Evolutionary conservation across 345 rosid genomes (phyloP).

Genomic region (Citrus hindsii): DNA sequence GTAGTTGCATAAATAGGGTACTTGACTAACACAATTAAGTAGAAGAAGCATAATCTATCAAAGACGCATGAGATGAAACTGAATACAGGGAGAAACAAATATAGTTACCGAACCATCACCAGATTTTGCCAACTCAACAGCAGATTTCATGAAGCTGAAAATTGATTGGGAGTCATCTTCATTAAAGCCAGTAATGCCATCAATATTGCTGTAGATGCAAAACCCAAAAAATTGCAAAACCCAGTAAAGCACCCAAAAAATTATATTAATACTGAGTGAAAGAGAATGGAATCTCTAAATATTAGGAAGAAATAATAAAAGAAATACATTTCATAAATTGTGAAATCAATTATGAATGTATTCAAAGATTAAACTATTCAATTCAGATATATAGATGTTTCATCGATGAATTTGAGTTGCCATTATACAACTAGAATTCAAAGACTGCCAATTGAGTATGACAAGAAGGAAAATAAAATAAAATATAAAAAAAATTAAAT

Average conservation of each 20-base stretch:
- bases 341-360: background rate
- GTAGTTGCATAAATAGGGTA: background rate
- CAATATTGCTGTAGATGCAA: constrained; percentile 54
- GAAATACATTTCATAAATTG: background rate
- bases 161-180: constrained; percentile 56
- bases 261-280: background rate
- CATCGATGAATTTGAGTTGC: background rate
- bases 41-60: background rate
- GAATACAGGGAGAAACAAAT: background rate
- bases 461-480: background rate
- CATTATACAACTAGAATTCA: background rate
- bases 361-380: background rate
- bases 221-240: background rate
- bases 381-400: background rate
- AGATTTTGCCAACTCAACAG: constrained; percentile 56
- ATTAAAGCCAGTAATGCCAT: constrained; percentile 75
- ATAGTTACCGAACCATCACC: constrained; percentile 48
- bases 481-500: background rate
- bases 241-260: background rate
- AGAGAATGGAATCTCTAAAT: background rate
- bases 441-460: background rate
- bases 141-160: constrained; percentile 55
- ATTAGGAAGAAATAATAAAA: background rate
- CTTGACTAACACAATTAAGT: background rate
- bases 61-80: background rate